Evolutionary conservation across 2,329 filamentous ascomycete genomes (phyloP).

Genomic region (Amesomyces nigricolor): DNA sequence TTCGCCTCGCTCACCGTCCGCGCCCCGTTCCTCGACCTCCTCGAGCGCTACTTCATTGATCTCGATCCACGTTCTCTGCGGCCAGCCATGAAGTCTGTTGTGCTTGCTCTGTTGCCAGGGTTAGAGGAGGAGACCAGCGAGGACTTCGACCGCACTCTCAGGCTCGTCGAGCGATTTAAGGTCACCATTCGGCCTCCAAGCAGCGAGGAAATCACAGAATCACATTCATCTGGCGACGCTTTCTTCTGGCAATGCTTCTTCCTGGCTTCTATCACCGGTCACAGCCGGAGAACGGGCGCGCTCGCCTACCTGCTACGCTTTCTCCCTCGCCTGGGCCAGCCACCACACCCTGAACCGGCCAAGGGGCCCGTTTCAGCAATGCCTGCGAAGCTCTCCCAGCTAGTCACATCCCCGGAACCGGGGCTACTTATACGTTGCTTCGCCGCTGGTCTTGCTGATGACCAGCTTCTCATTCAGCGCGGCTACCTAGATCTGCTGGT

Average conservation of each 20-base stretch:
- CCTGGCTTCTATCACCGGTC: slow-evolving; percentile 83
- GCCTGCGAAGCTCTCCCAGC: slow-evolving; percentile 51
- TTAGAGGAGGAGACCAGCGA: slow-evolving; percentile 95
- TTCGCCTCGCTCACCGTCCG: slow-evolving; percentile 92
- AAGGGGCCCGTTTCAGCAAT: slow-evolving; percentile 35
- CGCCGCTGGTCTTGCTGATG: slow-evolving; percentile 78
- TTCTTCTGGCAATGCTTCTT: slow-evolving; percentile 99
- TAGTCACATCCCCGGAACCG: slow-evolving; percentile 84
- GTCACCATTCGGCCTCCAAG: slow-evolving; percentile 53
- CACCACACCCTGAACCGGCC: slow-evolving; percentile 31
- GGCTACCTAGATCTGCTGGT: slow-evolving; percentile 92
- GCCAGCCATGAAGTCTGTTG: slow-evolving; percentile 83
- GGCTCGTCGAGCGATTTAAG: slow-evolving; percentile 73
- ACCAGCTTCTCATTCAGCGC: slow-evolving; percentile 85
- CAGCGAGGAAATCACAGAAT: slow-evolving; percentile 45
- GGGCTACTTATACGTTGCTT: slow-evolving; percentile 88
- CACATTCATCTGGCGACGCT: slow-evolving; percentile 61
- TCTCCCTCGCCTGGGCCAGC: slow-evolving; percentile 63
- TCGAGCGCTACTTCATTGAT: slow-evolving; percentile 73
- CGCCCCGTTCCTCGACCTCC: slow-evolving; percentile 74
- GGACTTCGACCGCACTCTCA: slow-evolving; percentile 85
- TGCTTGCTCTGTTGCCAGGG: slow-evolving; percentile 83
- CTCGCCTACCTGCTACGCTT: slow-evolving; percentile 78
- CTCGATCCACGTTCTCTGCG: slow-evolving; percentile 67
- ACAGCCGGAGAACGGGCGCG: slow-evolving; percentile 76